Evolutionary conservation across 2,329 filamentous ascomycete species (phyloP).

Genomic region (Xylariaceae sp.): DNA sequence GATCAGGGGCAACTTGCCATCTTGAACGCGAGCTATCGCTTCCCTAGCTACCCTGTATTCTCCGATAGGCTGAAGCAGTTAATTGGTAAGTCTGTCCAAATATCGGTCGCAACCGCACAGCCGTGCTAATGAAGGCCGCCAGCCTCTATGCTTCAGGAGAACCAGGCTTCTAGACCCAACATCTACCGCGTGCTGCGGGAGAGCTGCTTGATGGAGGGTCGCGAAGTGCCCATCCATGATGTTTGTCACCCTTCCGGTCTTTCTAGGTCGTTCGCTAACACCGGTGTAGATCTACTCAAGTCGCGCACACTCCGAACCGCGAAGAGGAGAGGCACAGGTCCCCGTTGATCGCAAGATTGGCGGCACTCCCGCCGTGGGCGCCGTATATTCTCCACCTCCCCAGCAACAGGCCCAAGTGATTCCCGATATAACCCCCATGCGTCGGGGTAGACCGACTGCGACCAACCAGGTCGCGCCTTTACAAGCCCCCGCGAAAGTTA

Average conservation of each 20-base stretch:
- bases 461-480: conserved; percentile 35
- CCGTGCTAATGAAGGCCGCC: conserved; percentile 17
- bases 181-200: conserved; percentile 91
- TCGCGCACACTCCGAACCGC: conserved; percentile 58
- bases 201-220: conserved; percentile 81
- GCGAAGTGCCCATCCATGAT: conserved; percentile 81
- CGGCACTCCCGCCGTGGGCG: conserved; percentile 63
- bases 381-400: conserved; percentile 71
- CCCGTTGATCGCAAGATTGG: conserved; percentile 45
- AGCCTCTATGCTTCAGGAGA: conserved; percentile 84
- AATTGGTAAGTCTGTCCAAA: conserved; percentile 60
- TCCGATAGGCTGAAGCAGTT: conserved; percentile 84
- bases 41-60: conserved; percentile 80
- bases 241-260: conserved; percentile 47
- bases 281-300: conserved; percentile 62
- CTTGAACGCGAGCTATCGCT: conserved; percentile 90
- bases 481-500: conserved; percentile 62
- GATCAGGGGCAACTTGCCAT: conserved; percentile 97
- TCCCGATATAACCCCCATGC: conserved; percentile 90
- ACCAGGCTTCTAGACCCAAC: conserved; percentile 72
- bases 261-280: conserved; percentile 16
- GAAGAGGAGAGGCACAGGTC: conserved; percentile 46
- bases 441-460: conserved; percentile 67
- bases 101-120: not conserved
- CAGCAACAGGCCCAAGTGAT: conserved; percentile 62